Conservation (phyloP, 495 filamentous ascomycete species). For the Tetracladium setigerum region DNA sequence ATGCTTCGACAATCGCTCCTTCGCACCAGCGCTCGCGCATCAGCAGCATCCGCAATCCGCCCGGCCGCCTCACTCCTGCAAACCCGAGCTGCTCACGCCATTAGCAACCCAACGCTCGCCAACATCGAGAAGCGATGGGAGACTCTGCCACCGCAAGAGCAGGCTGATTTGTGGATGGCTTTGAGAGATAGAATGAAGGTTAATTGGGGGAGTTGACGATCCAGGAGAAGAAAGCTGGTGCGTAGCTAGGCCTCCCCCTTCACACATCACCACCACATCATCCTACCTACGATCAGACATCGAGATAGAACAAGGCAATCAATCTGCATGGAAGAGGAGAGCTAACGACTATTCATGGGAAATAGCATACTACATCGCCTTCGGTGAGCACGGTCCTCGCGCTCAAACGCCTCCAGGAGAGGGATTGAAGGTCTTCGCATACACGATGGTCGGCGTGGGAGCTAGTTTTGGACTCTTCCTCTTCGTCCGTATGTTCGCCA, state of each 20-base stretch:
- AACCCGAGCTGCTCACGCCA: conserved; percentile 66
- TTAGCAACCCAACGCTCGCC: conserved; percentile 93
- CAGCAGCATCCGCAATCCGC: conserved; percentile 14
- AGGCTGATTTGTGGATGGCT: conserved; percentile 98
- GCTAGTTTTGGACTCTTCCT: conserved; percentile 59
- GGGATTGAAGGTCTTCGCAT: conserved; percentile 60
- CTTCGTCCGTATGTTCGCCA: conserved; percentile 54
- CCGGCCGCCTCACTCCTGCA: conserved; percentile 30
- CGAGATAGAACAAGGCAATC: too few species aligned
- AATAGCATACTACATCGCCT: conserved; percentile 96
- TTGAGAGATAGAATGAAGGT: conserved; percentile 97
- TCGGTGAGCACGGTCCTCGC: conserved; percentile 90
- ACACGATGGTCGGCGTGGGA: conserved; percentile 55
- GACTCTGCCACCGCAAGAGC: conserved; percentile 91
- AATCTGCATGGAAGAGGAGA: background rate
- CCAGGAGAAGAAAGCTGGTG: conserved; percentile 98
- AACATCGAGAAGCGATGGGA: conserved; percentile 99
- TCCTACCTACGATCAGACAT: too few species aligned
- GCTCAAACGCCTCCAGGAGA: conserved; percentile 75
- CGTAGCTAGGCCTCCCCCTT: conserved; percentile 32
- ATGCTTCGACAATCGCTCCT: conserved; percentile 5
- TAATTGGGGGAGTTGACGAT: conserved; percentile 89
- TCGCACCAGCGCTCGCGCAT: background rate
- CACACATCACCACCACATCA: too few species aligned
- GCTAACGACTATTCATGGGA: conserved; percentile 1